Conservation (phyloP, 2,329 filamentous ascomycete species). For the Colletotrichum abscissum region DNA sequence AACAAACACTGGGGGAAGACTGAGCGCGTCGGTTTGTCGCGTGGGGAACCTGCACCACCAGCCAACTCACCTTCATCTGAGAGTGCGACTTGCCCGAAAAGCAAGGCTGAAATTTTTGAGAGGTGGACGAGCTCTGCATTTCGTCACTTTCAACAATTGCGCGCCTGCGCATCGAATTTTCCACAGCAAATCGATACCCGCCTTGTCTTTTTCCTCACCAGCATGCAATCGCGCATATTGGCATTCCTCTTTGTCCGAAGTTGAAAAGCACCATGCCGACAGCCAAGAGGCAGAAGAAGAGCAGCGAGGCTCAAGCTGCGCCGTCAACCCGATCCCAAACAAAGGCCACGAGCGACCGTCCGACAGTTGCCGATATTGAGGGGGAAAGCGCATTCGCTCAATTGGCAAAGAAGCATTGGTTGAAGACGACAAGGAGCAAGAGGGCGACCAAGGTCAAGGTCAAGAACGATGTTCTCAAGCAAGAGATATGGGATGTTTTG, state of each 20-base stretch:
- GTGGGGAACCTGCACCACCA: slow-evolving; percentile 6
- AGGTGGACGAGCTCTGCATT: slow-evolving; percentile 1
- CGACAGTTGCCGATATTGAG: slow-evolving; percentile 76
- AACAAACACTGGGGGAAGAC: neutral
- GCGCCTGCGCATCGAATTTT: slow-evolving; percentile 44
- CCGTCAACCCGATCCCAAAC: slow-evolving; percentile 48
- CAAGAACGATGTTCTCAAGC: slow-evolving; percentile 87
- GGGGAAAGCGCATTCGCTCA: slow-evolving; percentile 79
- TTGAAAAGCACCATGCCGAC: slow-evolving; percentile 60
- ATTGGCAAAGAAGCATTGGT: slow-evolving; percentile 87
- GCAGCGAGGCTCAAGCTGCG: slow-evolving; percentile 53
- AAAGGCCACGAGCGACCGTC: slow-evolving; percentile 59
- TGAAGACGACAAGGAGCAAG: slow-evolving; percentile 66
- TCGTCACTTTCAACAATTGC: slow-evolving; percentile 26
- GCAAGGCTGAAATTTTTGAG: slow-evolving; percentile 50
- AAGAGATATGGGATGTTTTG: slow-evolving; percentile 88
- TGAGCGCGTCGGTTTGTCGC: slow-evolving; percentile 18
- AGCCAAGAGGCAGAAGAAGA: slow-evolving; percentile 69
- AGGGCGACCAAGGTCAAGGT: slow-evolving; percentile 75
- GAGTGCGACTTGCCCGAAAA: slow-evolving; percentile 22
- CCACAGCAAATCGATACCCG: neutral
- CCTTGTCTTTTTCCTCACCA: neutral
- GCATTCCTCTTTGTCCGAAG: neutral
- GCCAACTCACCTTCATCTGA: neutral
- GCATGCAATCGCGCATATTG: slow-evolving; percentile 20